Percentiles rank a stretch among this genome's conserved stretches.
phyloP scores from a whole-genome alignment of 2,329 filamentous ascomycete genomes.

The Aspergillus aculeatus region DNA sequence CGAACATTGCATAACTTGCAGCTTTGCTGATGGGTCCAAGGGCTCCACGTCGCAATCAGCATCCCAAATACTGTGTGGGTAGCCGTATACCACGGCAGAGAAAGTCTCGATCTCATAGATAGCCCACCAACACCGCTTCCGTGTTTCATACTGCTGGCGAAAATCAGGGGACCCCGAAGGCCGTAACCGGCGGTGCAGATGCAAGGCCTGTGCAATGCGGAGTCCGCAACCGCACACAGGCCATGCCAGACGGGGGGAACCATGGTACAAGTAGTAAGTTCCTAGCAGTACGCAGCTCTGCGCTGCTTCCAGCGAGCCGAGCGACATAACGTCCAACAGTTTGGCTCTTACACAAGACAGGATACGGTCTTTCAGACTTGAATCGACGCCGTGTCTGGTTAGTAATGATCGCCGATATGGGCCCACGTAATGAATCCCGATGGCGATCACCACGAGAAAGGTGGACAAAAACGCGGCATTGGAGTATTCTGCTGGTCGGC shows the following conservation, averaged over 20 bases:
- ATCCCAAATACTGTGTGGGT: slow-evolving; percentile 35
- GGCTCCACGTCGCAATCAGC: slow-evolving; percentile 33
- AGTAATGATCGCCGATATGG: slow-evolving; percentile 12
- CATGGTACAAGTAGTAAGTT: slow-evolving; percentile 40
- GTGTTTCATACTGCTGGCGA: slow-evolving; percentile 21
- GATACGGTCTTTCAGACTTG: slow-evolving; percentile 16
- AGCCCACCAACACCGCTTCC: slow-evolving; percentile 44
- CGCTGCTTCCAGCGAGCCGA: slow-evolving; percentile 29
- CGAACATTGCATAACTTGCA: slow-evolving; percentile 6
- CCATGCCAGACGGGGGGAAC: slow-evolving; percentile 39
- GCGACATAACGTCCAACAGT: slow-evolving; percentile 25
- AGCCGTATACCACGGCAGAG: slow-evolving; percentile 44
- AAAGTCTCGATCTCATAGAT: slow-evolving; percentile 44
- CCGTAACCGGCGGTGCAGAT: slow-evolving; percentile 26
- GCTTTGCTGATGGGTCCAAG: slow-evolving; percentile 27
- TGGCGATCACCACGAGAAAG: slow-evolving; percentile 25
- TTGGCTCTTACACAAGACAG: slow-evolving; percentile 13
- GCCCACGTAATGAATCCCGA: slow-evolving; percentile 24
- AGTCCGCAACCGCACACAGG: slow-evolving; percentile 40
- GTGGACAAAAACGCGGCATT: slow-evolving; percentile 19
- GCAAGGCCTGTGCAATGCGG: slow-evolving; percentile 37
- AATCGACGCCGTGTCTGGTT: not conserved
- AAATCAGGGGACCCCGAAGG: not conserved
- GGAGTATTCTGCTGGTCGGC: not conserved
- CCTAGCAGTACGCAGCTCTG: slow-evolving; percentile 40